These are phyloP conservation scores for Paecilomyces dactylethromorphus DNA, from an alignment of 2,329 filamentous ascomycete species.

Conservation along the genomic window DNA sequence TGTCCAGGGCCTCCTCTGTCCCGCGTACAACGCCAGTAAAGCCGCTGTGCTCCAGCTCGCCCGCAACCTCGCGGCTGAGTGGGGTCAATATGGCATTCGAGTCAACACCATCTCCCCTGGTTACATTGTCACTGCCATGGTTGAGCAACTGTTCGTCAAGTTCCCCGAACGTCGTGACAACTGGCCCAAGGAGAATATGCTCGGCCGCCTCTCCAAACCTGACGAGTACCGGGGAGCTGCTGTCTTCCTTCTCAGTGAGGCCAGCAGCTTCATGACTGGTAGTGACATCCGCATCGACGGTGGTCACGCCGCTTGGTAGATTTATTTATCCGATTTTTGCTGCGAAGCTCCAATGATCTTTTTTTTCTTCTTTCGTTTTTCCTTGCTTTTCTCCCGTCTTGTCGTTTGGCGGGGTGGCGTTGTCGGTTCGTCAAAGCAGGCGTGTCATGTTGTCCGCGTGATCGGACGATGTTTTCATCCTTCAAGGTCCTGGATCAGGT, in stretches of 20 bases:
- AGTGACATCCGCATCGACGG: constrained; percentile 50
- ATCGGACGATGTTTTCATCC: not conserved
- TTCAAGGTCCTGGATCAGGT: not conserved
- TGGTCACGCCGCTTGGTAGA: constrained; percentile 48
- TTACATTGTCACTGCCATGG: constrained; percentile 43
- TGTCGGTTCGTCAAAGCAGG: not conserved
- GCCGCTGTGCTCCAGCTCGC: constrained; percentile 42
- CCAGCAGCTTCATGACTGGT: constrained; percentile 51
- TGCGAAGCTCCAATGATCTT: not conserved
- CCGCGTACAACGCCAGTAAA: constrained; percentile 45
- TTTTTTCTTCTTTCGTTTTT: constrained; percentile 18
- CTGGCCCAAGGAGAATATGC: constrained; percentile 84
- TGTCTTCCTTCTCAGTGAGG: constrained; percentile 42
- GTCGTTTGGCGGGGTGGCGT: constrained; percentile 16
- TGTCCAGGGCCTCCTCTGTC: constrained; percentile 40
- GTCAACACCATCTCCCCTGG: constrained; percentile 45
- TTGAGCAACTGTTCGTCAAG: constrained; percentile 40
- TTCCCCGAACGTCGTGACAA: constrained; percentile 74
- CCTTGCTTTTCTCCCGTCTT: constrained; percentile 28
- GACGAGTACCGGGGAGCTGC: constrained; percentile 59
- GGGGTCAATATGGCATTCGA: constrained; percentile 42
- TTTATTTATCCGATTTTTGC: not conserved
- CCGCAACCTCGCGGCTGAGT: constrained; percentile 43
- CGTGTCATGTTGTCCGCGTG: not conserved
- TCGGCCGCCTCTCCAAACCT: constrained; percentile 60